These are phyloP conservation scores for Wilcoxina mikolae DNA, from an alignment of 495 filamentous ascomycete genomes.

Conservation along the genomic window DNA sequence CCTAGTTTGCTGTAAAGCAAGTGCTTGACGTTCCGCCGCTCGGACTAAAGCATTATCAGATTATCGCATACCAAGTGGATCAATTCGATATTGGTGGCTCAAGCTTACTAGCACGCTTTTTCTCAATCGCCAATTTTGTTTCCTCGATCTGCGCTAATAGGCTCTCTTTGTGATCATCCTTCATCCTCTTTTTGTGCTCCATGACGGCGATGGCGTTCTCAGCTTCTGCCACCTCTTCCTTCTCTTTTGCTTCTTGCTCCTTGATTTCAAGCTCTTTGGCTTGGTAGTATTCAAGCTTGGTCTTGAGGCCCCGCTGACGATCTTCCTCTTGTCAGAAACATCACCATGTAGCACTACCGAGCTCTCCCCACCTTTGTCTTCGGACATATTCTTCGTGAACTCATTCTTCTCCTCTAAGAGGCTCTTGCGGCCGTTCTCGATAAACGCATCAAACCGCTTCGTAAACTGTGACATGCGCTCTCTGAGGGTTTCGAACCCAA, in stretches of 20 bases:
- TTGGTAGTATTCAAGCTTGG: constrained; percentile 53
- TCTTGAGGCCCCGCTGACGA: constrained; percentile 75
- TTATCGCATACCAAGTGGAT: background rate
- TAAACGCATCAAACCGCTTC: constrained; percentile 79
- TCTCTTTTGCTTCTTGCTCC: constrained; percentile 49
- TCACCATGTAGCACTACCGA: constrained; percentile 15
- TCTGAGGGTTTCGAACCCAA: constrained; percentile 64
- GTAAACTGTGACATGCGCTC: constrained; percentile 92
- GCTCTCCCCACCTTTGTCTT: constrained; percentile 56
- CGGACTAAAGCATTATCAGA: constrained; percentile 14
- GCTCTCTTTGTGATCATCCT: constrained; percentile 53
- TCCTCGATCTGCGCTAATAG: constrained; percentile 65
- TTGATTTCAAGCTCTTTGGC: constrained; percentile 17
- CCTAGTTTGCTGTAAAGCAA: constrained; percentile 50
- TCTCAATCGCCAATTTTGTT: constrained; percentile 53
- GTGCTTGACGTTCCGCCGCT: constrained; percentile 16
- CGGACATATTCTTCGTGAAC: constrained; percentile 76
- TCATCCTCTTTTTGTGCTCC: constrained; percentile 57
- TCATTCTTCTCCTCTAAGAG: constrained; percentile 87
- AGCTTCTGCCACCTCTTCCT: constrained; percentile 76
- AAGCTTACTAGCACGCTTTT: constrained; percentile 39
- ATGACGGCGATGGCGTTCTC: constrained; percentile 63
- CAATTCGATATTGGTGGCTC: too few relatives aligned
- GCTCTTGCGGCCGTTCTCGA: constrained; percentile 73
- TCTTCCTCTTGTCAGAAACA: constrained; percentile 38